phyloP scores from a whole-genome alignment of 2,329 filamentous ascomycete genomes.

The Trichoderma sp. region DNA sequence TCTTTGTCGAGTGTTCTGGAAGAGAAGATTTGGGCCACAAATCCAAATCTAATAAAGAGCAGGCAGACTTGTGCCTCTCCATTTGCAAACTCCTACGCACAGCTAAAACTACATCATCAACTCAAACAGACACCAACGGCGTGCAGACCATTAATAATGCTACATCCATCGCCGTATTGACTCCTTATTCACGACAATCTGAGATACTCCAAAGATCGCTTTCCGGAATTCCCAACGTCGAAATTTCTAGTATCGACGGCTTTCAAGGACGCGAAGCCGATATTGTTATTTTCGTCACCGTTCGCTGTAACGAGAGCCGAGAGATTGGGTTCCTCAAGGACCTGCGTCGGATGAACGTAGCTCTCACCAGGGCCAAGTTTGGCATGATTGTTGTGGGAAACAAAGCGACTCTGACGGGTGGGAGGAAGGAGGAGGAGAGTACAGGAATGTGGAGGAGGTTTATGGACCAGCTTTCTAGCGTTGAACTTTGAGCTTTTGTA shows the following conservation, averaged over 20 bases:
- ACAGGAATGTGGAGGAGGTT: slow-evolving; percentile 23
- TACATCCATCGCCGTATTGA: slow-evolving; percentile 40
- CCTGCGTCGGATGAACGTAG: slow-evolving; percentile 43
- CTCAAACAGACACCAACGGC: background rate
- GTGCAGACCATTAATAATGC: background rate
- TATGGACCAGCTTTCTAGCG: background rate
- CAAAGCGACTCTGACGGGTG: slow-evolving; percentile 32
- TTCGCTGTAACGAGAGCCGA: slow-evolving; percentile 41
- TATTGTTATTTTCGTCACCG: slow-evolving; percentile 44
- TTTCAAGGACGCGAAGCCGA: slow-evolving; percentile 48
- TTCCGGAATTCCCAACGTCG: slow-evolving; percentile 30
- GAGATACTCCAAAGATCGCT: slow-evolving; percentile 33
- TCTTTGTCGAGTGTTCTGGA: slow-evolving; percentile 40
- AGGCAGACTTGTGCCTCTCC: slow-evolving; percentile 38
- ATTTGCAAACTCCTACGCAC: slow-evolving; percentile 36
- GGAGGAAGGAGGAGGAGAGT: slow-evolving; percentile 15
- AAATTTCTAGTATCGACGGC: slow-evolving; percentile 44
- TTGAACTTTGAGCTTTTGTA: background rate
- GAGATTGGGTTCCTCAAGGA: slow-evolving; percentile 46
- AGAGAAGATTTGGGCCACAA: slow-evolving; percentile 40
- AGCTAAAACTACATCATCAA: background rate
- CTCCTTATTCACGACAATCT: slow-evolving; percentile 43
- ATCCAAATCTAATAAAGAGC: slow-evolving; percentile 43
- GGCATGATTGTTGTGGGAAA: slow-evolving; percentile 39
- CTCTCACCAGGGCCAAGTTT: slow-evolving; percentile 39